Conservation (phyloP, 2,329 filamentous ascomycete genomes). For the Xylariaceae sp. region DNA sequence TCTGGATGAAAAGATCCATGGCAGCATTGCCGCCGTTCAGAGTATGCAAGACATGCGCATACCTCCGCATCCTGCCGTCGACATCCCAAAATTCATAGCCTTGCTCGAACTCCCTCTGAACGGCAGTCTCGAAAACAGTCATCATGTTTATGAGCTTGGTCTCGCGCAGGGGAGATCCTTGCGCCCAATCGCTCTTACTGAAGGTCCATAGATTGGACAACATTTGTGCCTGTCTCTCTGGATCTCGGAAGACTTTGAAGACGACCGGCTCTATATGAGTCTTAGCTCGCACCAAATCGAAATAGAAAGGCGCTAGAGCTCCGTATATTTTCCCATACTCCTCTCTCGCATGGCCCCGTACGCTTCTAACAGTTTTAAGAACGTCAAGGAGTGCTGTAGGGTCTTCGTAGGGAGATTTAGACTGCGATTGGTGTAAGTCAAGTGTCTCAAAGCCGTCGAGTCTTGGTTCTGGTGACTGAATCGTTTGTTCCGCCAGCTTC, state of each 20-base stretch:
- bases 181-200: constrained; percentile 75
- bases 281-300: constrained; percentile 72
- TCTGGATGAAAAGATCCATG: constrained; percentile 84
- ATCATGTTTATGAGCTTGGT: constrained; percentile 75
- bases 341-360: constrained; percentile 81
- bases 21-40: constrained; percentile 80
- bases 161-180: constrained; percentile 72
- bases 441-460: constrained; percentile 81
- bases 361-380: constrained; percentile 71
- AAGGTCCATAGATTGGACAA: constrained; percentile 80
- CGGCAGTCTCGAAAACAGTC: constrained; percentile 85
- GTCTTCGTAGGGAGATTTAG: constrained; percentile 56
- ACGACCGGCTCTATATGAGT: constrained; percentile 79
- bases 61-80: constrained; percentile 84
- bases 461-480: constrained; percentile 33
- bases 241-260: constrained; percentile 85
- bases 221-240: constrained; percentile 89
- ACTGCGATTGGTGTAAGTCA: constrained; percentile 51
- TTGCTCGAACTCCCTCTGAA: constrained; percentile 88
- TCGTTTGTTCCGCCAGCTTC: constrained; percentile 41
- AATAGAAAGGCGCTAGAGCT: constrained; percentile 86
- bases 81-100: constrained; percentile 89
- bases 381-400: constrained; percentile 68
- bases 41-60: constrained; percentile 80
- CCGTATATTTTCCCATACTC: constrained; percentile 91